phyloP scores from a whole-genome alignment of 2,329 filamentous ascomycete species.

The Aotearoamyces nothofagi region DNA sequence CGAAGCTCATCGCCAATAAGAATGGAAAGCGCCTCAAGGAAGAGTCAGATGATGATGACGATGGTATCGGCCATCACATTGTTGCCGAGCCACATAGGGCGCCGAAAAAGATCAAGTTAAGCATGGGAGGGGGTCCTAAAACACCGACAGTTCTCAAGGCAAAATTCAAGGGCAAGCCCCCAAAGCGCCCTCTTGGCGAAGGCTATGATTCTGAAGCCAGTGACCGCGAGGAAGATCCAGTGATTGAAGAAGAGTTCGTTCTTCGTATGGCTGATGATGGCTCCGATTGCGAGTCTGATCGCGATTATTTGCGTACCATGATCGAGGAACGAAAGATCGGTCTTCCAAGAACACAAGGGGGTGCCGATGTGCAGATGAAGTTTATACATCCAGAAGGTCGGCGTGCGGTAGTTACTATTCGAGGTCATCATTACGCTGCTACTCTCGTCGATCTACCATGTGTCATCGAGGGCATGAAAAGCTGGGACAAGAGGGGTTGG shows the following conservation, averaged over 20 bases:
- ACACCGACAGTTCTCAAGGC: constrained; percentile 34
- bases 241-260: constrained; percentile 80
- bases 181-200: constrained; percentile 60
- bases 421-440: constrained; percentile 46
- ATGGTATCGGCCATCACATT: constrained; percentile 19
- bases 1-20: constrained; percentile 40
- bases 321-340: constrained; percentile 70
- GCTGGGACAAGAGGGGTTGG: constrained; percentile 57
- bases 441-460: constrained; percentile 54
- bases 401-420: constrained; percentile 43
- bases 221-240: constrained; percentile 74
- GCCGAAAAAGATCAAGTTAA: constrained; percentile 29
- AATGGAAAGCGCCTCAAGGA: constrained; percentile 38
- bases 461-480: constrained; percentile 60
- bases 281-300: constrained; percentile 71
- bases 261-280: constrained; percentile 80
- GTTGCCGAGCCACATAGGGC: constrained; percentile 18
- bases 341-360: constrained; percentile 41
- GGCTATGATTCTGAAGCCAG: constrained; percentile 95
- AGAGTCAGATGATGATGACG: constrained; percentile 34
- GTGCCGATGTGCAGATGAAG: constrained; percentile 65
- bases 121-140: constrained; percentile 15
- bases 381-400: constrained; percentile 57
- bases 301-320: constrained; percentile 64
- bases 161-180: constrained; percentile 52